Percentiles rank a stretch among this genome's conserved stretches.
These are phyloP conservation scores for Zizania latifolia DNA, from an alignment of 176 grass and related monocot species.

Conservation along the genomic window DNA sequence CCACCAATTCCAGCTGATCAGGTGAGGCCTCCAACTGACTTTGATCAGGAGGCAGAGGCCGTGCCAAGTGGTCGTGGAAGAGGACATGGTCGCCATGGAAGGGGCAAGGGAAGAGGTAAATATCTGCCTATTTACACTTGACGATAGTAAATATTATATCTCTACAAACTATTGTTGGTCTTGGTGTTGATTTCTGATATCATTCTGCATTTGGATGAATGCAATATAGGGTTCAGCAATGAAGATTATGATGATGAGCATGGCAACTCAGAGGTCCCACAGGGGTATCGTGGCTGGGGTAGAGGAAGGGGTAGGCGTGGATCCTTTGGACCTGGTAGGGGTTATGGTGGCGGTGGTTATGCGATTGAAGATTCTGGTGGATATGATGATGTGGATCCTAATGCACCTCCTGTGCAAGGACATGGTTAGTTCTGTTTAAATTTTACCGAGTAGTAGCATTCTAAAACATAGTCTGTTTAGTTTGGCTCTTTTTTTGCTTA, in stretches of 20 bases:
- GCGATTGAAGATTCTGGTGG: slow-evolving; percentile 35
- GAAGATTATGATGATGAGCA: slow-evolving; percentile 39
- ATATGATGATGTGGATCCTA: slow-evolving; percentile 34
- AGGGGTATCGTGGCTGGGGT: slow-evolving; percentile 42
- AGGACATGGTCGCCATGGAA: slow-evolving; percentile 41
- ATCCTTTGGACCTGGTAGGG: slow-evolving; percentile 41
- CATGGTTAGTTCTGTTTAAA: slow-evolving; percentile 35
- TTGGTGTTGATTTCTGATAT: slow-evolving; percentile 1
- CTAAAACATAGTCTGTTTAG: neutral
- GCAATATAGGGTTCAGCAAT: slow-evolving; percentile 34
- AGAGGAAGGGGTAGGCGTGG: slow-evolving; percentile 39
- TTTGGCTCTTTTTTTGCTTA: neutral
- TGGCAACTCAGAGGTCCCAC: slow-evolving; percentile 12
- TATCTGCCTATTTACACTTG: neutral
- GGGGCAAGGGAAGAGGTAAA: slow-evolving; percentile 62
- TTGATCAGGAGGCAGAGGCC: slow-evolving; percentile 44
- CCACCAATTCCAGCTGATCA: slow-evolving; percentile 60
- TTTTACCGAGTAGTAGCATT: neutral
- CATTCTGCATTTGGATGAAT: slow-evolving; percentile 13
- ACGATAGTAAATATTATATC: neutral
- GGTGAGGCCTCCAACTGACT: slow-evolving; percentile 55
- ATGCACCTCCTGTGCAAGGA: slow-evolving; percentile 35
- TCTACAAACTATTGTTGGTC: neutral
- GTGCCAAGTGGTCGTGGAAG: slow-evolving; percentile 47
- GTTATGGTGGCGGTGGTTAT: slow-evolving; percentile 35